These are phyloP conservation scores for Paraconiothyrium sp. DNA, from an alignment of 2,329 filamentous ascomycete species.

Conservation along the genomic window DNA sequence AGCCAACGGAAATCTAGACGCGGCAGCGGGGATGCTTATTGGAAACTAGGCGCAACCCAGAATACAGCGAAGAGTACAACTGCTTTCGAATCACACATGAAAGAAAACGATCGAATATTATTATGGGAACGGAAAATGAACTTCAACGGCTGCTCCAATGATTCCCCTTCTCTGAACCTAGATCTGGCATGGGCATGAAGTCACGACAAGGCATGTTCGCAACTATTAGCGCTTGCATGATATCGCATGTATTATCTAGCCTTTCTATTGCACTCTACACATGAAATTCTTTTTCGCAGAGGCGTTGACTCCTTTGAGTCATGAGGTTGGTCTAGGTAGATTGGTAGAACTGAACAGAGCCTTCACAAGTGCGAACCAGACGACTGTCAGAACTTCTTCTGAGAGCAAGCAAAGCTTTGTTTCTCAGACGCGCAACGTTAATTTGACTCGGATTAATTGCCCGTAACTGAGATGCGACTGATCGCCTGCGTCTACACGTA, in stretches of 20 bases:
- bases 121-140: background rate
- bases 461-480: too few relatives aligned
- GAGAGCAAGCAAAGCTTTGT: too few relatives aligned
- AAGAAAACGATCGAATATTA: background rate
- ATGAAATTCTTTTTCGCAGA: background rate
- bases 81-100: background rate
- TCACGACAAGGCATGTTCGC: slow-evolving; percentile 6
- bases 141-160: background rate
- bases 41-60: background rate
- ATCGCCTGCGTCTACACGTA: too few relatives aligned
- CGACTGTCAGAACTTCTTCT: too few relatives aligned
- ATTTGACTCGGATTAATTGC: too few relatives aligned
- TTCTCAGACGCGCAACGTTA: too few relatives aligned
- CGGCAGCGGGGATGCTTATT: slow-evolving; percentile 2
- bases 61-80: background rate
- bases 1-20: slow-evolving; percentile 9
- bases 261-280: background rate
- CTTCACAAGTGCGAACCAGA: too few relatives aligned
- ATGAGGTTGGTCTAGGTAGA: background rate
- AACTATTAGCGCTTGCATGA: slow-evolving; percentile 11
- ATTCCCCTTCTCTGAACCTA: background rate
- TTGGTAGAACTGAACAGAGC: background rate
- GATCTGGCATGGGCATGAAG: background rate
- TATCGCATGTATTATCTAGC: slow-evolving; percentile 15
- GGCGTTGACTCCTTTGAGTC: too few relatives aligned